phyloP scores from a whole-genome alignment of 169 alveolate species.

The Cryptosporidium sp. region DNA sequence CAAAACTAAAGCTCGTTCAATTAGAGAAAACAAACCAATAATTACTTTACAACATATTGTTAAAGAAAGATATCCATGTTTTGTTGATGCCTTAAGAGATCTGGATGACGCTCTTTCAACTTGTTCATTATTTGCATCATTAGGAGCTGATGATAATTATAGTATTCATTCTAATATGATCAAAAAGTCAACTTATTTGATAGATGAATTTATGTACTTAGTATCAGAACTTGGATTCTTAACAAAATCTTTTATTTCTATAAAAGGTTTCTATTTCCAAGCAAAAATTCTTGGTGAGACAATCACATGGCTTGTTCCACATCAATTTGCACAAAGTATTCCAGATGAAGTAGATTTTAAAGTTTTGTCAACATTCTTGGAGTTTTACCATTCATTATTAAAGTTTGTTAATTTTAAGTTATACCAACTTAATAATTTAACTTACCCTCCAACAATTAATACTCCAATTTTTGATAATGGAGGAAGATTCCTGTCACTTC shows the following conservation, averaged over 20 bases:
- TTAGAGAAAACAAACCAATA: constrained; percentile 89
- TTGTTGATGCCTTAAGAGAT: constrained; percentile 96
- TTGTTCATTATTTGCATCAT: constrained; percentile 91
- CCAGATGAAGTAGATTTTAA: constrained; percentile 97
- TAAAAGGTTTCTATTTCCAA: constrained; percentile 98
- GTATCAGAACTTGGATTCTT: constrained; percentile 80
- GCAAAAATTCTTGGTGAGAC: constrained; percentile 94
- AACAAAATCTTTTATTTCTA: constrained; percentile 89
- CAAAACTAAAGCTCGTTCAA: constrained; percentile 86
- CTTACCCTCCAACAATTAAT: constrained; percentile 84
- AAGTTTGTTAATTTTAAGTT: constrained; percentile 93
- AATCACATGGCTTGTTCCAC: constrained; percentile 98
- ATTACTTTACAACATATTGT: constrained; percentile 94
- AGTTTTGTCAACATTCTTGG: constrained; percentile 93
- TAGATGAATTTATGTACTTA: constrained; percentile 89
- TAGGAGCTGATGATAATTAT: constrained; percentile 83
- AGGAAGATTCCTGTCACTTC: constrained; percentile 41
- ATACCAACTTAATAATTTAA: constrained; percentile 86
- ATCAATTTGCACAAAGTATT: constrained; percentile 93
- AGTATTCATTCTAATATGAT: constrained; percentile 85
- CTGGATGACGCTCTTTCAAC: constrained; percentile 98
- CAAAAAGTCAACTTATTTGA: constrained; percentile 81
- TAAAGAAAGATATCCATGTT: constrained; percentile 96
- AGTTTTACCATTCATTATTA: constrained; percentile 91
- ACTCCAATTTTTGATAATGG: constrained; percentile 32